Base-by-base conservation (phyloP, 1,284 basidiomycete genomes). In the Limonomyces culmigenus region DNA sequence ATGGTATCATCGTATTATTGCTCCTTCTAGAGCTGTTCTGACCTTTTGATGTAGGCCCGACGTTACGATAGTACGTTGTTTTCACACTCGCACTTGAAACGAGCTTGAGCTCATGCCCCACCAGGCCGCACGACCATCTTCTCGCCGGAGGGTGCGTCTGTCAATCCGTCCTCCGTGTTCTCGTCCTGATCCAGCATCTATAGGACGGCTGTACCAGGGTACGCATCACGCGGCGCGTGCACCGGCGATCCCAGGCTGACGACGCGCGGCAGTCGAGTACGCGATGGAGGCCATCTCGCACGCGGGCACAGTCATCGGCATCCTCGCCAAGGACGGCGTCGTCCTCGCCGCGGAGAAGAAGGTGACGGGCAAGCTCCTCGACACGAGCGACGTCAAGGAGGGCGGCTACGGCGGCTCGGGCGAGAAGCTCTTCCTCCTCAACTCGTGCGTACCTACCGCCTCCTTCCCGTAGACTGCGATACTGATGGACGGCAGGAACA, bases 311-410 rank as follows among this genome's bases (percentile, higher is more conserved):
- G 89, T 95, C 32, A 73, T 97, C 19, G 91, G 89, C 29, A 81
- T 96, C 38, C 68, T 95, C n/a, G 87, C 89, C 15, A 88, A 85
- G 51, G 88, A 92, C 46, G 93, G 95, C 1, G 86, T 98, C 27
- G 91, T 97, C 2, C 69, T 98, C n/a, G 93, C 91, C 0, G 93
- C 93, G 5, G 93, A 98, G 68, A 98, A 98, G 76, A 95, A 95
- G 61, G 91, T 98, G 29, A 97, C 95, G 0, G 91, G 91, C 34
- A 98, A 98, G 59, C 74, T 98, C 32, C 71, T 98, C 40, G 93
- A 98, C 59, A 67, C 89, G 30, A 80, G 81, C 19, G 69, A 71
- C 34, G 67, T 74, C 37, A 89, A 91, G 54, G 87, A 86, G 40
- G 83, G 80, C 18, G 85, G 87, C 18, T 89, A 91, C 47, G 88